Conservation (phyloP, 83 land plant species). For the Diphasiastrum complanatum region DNA sequence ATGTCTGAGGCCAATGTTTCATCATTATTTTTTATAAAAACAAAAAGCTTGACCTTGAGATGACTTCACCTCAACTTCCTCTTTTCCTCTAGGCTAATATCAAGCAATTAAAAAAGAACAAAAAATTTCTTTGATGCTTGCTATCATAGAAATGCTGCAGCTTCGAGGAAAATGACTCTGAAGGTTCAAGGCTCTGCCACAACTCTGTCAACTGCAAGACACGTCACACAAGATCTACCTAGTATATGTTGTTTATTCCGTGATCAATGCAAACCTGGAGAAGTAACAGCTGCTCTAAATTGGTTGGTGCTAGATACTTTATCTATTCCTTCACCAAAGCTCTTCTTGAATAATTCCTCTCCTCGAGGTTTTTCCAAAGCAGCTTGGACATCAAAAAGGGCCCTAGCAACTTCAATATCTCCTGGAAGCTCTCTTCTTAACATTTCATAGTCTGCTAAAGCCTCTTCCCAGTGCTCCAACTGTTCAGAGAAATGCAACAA, state of each 20-base stretch:
- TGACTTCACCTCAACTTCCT: no score
- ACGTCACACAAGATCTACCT: no score
- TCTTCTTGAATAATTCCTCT: conserved; percentile 4
- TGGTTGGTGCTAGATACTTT: conserved; percentile 9
- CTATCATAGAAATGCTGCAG: no score
- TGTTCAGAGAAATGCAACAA: no score
- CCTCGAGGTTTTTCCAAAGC: conserved; percentile 4
- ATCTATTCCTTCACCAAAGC: conserved; percentile 4
- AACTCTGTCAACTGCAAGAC: not conserved
- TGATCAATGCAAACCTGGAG: conserved; percentile 8
- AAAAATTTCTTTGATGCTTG: no score
- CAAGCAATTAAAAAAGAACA: no score
- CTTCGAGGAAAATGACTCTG: not conserved
- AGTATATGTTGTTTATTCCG: no score
- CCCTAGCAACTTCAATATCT: conserved; percentile 10
- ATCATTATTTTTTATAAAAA: no score
- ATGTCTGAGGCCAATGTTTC: no score
- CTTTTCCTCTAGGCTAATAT: no score
- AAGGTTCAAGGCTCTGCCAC: not conserved
- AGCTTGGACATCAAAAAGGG: conserved; percentile 7
- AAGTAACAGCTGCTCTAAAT: conserved; percentile 6
- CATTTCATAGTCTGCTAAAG: conserved; percentile 1
- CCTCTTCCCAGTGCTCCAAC: conserved; percentile 7
- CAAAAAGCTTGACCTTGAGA: no score
- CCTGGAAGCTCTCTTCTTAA: conserved; percentile 11